These are phyloP conservation scores for Arthrobotrys entomopaga DNA, from an alignment of 2,329 filamentous ascomycete genomes.

Conservation along the genomic window DNA sequence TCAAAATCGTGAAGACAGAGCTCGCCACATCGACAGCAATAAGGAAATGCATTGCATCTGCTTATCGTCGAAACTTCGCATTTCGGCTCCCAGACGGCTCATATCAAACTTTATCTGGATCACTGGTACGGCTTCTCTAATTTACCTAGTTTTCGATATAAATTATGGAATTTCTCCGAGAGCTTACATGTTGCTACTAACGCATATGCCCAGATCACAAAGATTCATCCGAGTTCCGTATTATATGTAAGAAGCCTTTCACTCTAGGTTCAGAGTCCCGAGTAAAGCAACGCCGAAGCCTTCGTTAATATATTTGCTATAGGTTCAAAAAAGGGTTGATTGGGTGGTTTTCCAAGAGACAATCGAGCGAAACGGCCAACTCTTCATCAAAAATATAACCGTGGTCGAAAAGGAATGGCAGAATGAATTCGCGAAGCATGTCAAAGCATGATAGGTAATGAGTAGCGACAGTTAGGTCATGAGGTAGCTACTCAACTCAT, in stretches of 20 bases:
- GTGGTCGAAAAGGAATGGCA: conserved; percentile 89
- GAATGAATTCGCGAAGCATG: background rate
- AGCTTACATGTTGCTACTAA: conserved; percentile 57
- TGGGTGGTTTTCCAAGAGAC: conserved; percentile 97
- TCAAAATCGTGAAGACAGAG: conserved; percentile 72
- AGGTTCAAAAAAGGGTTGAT: conserved; percentile 92
- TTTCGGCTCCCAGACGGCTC: conserved; percentile 56
- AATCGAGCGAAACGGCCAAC: conserved; percentile 85
- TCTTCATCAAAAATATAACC: conserved; percentile 86
- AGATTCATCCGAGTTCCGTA: conserved; percentile 86
- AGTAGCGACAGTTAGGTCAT: conserved; percentile 27
- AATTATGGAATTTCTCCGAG: background rate
- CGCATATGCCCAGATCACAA: conserved; percentile 78
- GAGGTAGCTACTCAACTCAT: too few species aligned
- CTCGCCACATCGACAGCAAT: conserved; percentile 42
- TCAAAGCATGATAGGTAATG: background rate
- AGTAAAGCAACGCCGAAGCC: background rate
- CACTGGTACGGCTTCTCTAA: conserved; percentile 16
- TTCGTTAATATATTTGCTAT: conserved; percentile 73
- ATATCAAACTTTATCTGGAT: conserved; percentile 14
- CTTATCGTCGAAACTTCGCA: conserved; percentile 60
- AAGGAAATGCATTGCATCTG: conserved; percentile 56
- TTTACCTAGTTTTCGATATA: conserved; percentile 27
- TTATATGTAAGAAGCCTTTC: conserved; percentile 78
- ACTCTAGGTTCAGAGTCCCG: too few species aligned